Evolutionary conservation across 1,139 yeast species (phyloP).

Genomic region (Taiozyma onychis): DNA sequence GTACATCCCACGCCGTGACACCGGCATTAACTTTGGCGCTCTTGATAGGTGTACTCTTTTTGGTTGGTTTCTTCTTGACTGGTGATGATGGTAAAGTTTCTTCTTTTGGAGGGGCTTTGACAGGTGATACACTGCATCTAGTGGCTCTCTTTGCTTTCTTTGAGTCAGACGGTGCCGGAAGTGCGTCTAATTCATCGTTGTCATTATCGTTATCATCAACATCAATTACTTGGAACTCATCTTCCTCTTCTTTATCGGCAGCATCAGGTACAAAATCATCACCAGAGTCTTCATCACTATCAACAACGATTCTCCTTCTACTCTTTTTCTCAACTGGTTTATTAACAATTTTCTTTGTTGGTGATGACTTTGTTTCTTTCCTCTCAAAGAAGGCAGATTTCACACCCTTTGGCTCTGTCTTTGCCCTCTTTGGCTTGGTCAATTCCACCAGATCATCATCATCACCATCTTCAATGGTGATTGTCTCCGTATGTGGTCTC

Average conservation of each 20-base stretch:
- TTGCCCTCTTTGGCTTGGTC: slow-evolving; percentile 9
- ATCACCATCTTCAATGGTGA: slow-evolving; percentile 15
- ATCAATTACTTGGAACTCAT: slow-evolving; percentile 2
- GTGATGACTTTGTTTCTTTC: background rate
- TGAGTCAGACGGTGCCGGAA: background rate
- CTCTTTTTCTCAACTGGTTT: background rate
- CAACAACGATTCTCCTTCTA: slow-evolving; percentile 5
- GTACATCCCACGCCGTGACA: slow-evolving; percentile 45
- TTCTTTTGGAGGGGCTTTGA: slow-evolving; percentile 6
- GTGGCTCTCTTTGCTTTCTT: background rate
- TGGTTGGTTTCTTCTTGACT: background rate
- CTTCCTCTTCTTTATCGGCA: slow-evolving; percentile 2
- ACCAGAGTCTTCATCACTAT: slow-evolving; percentile 11
- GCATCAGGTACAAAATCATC: background rate
- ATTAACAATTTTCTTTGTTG: background rate
- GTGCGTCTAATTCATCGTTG: slow-evolving; percentile 10
- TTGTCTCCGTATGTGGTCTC: slow-evolving; percentile 11
- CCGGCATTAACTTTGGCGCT: slow-evolving; percentile 10
- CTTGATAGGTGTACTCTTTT: slow-evolving; percentile 5
- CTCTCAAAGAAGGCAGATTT: slow-evolving; percentile 1
- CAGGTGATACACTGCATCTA: background rate
- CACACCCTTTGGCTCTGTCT: slow-evolving; percentile 2
- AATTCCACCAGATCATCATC: slow-evolving; percentile 21
- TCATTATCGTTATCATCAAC: slow-evolving; percentile 16
- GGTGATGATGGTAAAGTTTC: background rate